Evolutionary conservation across 768 basidiomycete species (phyloP).

Genomic region (Candolleomyces efflorescens): DNA sequence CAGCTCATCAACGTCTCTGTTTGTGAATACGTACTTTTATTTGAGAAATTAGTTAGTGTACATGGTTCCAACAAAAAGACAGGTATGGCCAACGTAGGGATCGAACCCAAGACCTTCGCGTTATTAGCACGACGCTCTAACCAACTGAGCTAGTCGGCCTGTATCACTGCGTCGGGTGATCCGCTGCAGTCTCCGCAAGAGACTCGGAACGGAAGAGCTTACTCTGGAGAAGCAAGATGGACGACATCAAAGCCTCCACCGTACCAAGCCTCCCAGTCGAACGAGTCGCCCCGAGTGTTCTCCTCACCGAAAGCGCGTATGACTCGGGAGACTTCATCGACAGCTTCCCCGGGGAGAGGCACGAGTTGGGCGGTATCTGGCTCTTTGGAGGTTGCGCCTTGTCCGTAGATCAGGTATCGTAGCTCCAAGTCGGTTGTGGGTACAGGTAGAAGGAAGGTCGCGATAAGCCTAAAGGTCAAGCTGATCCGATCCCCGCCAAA

Average conservation of each 20-base stretch:
- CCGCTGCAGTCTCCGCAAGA: too few species aligned
- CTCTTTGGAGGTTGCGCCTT: conserved; percentile 66
- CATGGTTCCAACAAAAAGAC: too few species aligned
- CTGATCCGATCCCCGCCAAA: conserved; percentile 69
- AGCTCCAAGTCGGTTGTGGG: neutral
- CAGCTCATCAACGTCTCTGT: too few species aligned
- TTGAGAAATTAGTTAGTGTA: too few species aligned
- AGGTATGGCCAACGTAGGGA: conserved; percentile 72
- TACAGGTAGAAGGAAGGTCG: conserved; percentile 56
- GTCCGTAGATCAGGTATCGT: conserved; percentile 53
- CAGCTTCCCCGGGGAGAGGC: neutral
- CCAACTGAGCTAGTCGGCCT: conserved; percentile 90
- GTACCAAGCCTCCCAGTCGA: conserved; percentile 17
- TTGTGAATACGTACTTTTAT: too few species aligned
- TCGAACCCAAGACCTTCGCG: conserved; percentile 82
- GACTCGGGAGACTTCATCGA: conserved; percentile 1
- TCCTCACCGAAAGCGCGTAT: conserved; percentile 16
- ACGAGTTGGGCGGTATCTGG: conserved; percentile 50
- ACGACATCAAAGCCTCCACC: conserved; percentile 15
- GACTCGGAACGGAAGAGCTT: too few species aligned
- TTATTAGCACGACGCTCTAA: conserved; percentile 91
- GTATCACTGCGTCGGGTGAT: too few species aligned
- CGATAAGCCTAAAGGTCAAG: conserved; percentile 74
- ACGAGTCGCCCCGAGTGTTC: conserved; percentile 9
- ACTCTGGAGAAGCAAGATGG: conserved; percentile 4